phyloP scores from a whole-genome alignment of 2,329 filamentous ascomycete species.

The Bisporella sp. region DNA sequence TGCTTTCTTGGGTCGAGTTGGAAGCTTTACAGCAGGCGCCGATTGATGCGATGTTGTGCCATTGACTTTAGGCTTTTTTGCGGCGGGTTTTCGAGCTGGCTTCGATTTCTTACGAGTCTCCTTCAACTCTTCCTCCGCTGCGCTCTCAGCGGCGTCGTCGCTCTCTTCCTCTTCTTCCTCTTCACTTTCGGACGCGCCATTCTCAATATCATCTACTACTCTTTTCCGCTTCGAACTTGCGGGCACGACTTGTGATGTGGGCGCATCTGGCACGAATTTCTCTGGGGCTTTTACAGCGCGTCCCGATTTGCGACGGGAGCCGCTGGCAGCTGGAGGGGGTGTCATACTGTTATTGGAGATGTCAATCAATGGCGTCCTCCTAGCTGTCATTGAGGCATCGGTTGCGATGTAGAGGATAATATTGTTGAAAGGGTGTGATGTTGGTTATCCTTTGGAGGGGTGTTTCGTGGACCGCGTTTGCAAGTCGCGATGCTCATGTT shows the following conservation, averaged over 20 bases:
- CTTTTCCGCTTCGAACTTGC: slow-evolving; percentile 52
- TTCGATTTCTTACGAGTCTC: slow-evolving; percentile 29
- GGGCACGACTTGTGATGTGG: slow-evolving; percentile 29
- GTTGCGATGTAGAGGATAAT: no score
- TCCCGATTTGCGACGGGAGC: slow-evolving; percentile 57
- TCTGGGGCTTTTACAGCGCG: slow-evolving; percentile 55
- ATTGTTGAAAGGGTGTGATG: no score
- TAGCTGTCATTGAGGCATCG: no score
- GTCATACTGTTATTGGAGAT: slow-evolving; percentile 46
- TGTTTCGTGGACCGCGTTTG: no score
- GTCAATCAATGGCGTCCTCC: slow-evolving; percentile 42
- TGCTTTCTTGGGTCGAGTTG: slow-evolving; percentile 24
- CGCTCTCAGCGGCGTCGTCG: slow-evolving; percentile 34
- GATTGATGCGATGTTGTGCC: slow-evolving; percentile 48
- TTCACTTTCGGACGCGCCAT: slow-evolving; percentile 40
- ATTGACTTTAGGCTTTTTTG: slow-evolving; percentile 60
- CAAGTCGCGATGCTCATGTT: no score
- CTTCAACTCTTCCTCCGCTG: slow-evolving; percentile 39
- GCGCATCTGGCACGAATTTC: slow-evolving; percentile 49
- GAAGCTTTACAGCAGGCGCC: slow-evolving; percentile 39
- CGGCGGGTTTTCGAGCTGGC: slow-evolving; percentile 46
- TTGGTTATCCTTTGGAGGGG: no score
- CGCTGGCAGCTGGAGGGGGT: slow-evolving; percentile 42
- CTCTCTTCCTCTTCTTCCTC: slow-evolving; percentile 37
- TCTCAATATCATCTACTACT: slow-evolving; percentile 35